A percentile compares a stretch with the other conserved stretches of the same genome.
These are phyloP conservation scores for Torulaspora delbrueckii DNA, from an alignment of 805 yeast species.

Conservation along the genomic window DNA sequence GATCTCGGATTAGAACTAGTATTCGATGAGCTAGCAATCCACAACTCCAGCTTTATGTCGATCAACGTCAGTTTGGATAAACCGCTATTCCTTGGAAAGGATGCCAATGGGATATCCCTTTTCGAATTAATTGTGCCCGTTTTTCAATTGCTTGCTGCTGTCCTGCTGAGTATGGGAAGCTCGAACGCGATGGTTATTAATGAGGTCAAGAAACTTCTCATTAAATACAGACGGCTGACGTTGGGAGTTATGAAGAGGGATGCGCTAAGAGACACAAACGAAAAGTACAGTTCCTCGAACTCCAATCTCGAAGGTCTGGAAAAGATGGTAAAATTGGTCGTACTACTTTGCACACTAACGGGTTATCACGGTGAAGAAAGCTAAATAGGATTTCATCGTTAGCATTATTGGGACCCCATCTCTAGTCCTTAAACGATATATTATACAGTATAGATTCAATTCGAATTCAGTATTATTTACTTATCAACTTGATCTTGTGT, in stretches of 20 bases:
- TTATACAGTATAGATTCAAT: constrained; percentile 1
- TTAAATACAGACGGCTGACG: constrained; percentile 49
- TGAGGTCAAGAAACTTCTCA: constrained; percentile 49
- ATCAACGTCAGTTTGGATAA: constrained; percentile 50
- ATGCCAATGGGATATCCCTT: constrained; percentile 42
- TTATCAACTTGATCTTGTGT: constrained; percentile 48
- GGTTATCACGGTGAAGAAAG: constrained; percentile 38
- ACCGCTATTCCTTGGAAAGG: constrained; percentile 38
- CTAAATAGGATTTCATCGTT: not conserved
- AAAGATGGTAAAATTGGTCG: constrained; percentile 52
- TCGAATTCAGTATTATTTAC: constrained; percentile 12
- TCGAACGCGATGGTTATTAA: constrained; percentile 55
- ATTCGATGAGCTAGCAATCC: constrained; percentile 37
- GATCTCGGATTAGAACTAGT: constrained; percentile 64
- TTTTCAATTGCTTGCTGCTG: constrained; percentile 64
- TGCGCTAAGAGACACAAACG: constrained; percentile 33
- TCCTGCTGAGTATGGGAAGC: constrained; percentile 71
- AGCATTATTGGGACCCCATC: not conserved
- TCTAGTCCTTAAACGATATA: not conserved
- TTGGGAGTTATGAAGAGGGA: constrained; percentile 62
- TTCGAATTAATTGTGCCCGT: constrained; percentile 68
- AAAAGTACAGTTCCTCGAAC: constrained; percentile 22
- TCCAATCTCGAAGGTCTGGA: constrained; percentile 39
- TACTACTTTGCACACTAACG: constrained; percentile 49
- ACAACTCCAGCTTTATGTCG: constrained; percentile 35